Conservation (phyloP, 495 filamentous ascomycete genomes). For the Evansstolkia leycettana region DNA sequence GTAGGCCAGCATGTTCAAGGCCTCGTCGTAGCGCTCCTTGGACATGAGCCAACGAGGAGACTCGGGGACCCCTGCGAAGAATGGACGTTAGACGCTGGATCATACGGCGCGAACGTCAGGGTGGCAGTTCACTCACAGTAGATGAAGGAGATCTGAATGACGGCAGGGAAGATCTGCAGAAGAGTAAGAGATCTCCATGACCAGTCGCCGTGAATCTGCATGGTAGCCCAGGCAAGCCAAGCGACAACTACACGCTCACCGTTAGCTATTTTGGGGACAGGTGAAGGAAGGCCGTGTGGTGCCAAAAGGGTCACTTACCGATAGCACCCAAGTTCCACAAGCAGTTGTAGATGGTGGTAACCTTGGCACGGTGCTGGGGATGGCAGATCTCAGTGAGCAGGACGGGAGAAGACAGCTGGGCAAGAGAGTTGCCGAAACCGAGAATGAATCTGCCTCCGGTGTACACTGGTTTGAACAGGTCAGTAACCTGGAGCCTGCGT, state of each 20-base stretch:
- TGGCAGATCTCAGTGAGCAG: constrained; percentile 51
- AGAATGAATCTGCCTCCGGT: constrained; percentile 12
- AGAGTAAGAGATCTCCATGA: constrained; percentile 31
- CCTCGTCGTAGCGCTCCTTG: constrained; percentile 22
- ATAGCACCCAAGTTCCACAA: constrained; percentile 51
- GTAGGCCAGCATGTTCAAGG: constrained; percentile 16
- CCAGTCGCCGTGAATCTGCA: constrained; percentile 20
- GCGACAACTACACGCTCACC: constrained; percentile 2
- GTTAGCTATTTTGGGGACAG: constrained; percentile 8
- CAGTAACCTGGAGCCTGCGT: background rate
- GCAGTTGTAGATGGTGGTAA: constrained; percentile 52
- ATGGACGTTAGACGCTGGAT: too few relatives aligned
- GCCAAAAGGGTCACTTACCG: too few relatives aligned
- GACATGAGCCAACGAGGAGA: constrained; percentile 32
- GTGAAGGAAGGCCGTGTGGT: too few relatives aligned
- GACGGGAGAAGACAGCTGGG: constrained; percentile 48
- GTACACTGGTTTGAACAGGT: constrained; percentile 6
- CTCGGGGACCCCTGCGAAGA: constrained; percentile 19
- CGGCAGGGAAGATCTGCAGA: constrained; percentile 12
- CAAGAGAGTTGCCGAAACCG: constrained; percentile 48
- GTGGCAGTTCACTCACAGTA: constrained; percentile 17
- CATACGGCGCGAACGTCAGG: too few relatives aligned
- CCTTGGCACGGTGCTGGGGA: constrained; percentile 49
- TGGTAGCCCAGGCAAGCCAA: constrained; percentile 11
- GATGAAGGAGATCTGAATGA: constrained; percentile 27